phyloP scores from a whole-genome alignment of 176 grass and related monocot species.

The Zoysia japonica region DNA sequence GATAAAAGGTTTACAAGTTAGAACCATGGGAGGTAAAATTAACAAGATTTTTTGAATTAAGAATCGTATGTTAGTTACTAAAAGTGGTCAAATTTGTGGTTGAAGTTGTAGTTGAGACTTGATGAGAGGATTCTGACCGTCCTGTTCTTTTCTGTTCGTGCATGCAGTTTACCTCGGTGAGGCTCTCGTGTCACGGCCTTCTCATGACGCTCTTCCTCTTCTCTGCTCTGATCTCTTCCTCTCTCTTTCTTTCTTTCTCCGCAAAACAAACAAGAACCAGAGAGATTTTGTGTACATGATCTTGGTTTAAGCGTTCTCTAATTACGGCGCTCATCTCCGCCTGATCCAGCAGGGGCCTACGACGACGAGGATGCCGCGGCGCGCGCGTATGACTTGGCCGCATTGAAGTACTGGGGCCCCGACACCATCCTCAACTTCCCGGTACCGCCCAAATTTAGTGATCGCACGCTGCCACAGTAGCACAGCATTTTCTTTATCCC shows the following conservation, averaged over 20 bases:
- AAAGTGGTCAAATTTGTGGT: no score
- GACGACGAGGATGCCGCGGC: slow-evolving; percentile 88
- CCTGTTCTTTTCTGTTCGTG: slow-evolving; percentile 41
- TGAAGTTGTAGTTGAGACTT: background rate
- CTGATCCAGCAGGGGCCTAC: slow-evolving; percentile 62
- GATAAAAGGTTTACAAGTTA: background rate
- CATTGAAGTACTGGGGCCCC: slow-evolving; percentile 96
- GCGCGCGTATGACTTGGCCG: slow-evolving; percentile 82
- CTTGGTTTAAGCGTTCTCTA: background rate
- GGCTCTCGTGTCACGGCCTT: slow-evolving; percentile 57
- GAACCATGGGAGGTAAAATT: background rate
- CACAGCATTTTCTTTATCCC: background rate
- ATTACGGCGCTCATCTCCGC: background rate
- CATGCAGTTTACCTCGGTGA: slow-evolving; percentile 98
- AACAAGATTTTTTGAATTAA: no score
- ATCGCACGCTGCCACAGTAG: background rate
- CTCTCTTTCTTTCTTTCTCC: background rate
- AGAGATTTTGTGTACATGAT: background rate
- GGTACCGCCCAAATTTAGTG: slow-evolving; percentile 53
- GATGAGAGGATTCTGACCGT: slow-evolving; percentile 13
- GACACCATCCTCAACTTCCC: slow-evolving; percentile 86
- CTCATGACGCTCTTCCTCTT: slow-evolving; percentile 25
- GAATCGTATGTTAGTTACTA: no score
- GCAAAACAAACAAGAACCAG: background rate
- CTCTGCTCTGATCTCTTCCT: background rate